phyloP scores from a whole-genome alignment of 2,329 filamentous ascomycete species.

The Colletotrichum tanaceti region DNA sequence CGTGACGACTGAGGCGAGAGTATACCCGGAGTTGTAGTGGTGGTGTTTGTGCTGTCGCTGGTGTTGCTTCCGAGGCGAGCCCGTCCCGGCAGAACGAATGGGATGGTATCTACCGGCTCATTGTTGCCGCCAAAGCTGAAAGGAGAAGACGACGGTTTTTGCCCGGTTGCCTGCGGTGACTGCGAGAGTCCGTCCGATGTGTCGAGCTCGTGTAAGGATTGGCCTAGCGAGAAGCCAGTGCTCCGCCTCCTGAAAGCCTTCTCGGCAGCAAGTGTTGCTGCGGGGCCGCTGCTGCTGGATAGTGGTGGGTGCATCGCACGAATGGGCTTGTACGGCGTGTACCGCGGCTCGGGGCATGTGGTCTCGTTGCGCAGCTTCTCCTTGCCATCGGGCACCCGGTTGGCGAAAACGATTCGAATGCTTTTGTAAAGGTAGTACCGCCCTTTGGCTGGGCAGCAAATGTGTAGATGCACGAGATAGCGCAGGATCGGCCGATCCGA shows the following conservation, averaged over 20 bases:
- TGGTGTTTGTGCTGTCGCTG: slow-evolving; percentile 46
- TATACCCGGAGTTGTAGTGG: slow-evolving; percentile 39
- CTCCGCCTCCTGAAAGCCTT: slow-evolving; percentile 70
- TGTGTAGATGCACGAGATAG: slow-evolving; percentile 92
- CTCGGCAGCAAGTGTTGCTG: slow-evolving; percentile 66
- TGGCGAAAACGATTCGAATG: slow-evolving; percentile 95
- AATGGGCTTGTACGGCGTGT: slow-evolving; percentile 82
- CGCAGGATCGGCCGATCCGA: slow-evolving; percentile 77
- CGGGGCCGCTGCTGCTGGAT: slow-evolving; percentile 53
- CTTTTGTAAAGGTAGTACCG: slow-evolving; percentile 92
- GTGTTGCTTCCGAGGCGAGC: slow-evolving; percentile 49
- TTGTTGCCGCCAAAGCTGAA: slow-evolving; percentile 49
- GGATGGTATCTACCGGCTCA: slow-evolving; percentile 61
- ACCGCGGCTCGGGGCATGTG: slow-evolving; percentile 87
- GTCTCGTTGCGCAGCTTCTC: slow-evolving; percentile 92
- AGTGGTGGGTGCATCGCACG: slow-evolving; percentile 60
- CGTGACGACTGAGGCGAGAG: slow-evolving; percentile 47
- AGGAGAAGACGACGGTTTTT: slow-evolving; percentile 44
- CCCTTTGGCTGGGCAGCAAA: slow-evolving; percentile 86
- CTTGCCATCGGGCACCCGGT: slow-evolving; percentile 94
- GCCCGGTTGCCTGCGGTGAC: slow-evolving; percentile 28
- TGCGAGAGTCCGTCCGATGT: slow-evolving; percentile 47
- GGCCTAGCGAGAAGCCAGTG: slow-evolving; percentile 59
- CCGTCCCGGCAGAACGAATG: slow-evolving; percentile 55
- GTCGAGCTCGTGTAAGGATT: slow-evolving; percentile 50